Evolutionary conservation across 2,329 filamentous ascomycete genomes (phyloP).

Genomic region (Monilinia laxa): DNA sequence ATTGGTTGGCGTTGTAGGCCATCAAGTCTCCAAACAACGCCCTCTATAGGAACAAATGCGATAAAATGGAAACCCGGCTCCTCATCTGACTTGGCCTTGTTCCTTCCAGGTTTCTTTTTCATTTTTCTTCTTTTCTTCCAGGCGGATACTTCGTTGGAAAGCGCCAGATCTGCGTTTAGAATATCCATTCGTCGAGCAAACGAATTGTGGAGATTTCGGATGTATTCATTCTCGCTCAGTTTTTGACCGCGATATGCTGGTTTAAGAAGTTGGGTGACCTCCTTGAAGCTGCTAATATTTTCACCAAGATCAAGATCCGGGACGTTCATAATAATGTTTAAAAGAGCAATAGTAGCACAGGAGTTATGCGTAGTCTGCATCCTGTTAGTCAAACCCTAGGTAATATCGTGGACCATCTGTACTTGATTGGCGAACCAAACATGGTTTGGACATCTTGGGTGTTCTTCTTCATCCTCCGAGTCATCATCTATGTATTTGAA

Average conservation of each 20-base stretch:
- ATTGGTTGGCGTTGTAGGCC: conserved; percentile 73
- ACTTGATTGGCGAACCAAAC: conserved; percentile 97
- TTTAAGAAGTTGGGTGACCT: conserved; percentile 65
- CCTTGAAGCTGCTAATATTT: conserved; percentile 70
- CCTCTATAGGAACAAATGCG: conserved; percentile 77
- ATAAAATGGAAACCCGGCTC: conserved; percentile 83
- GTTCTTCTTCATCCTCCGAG: conserved; percentile 50
- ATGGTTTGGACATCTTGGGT: conserved; percentile 57
- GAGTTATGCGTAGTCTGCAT: conserved; percentile 73
- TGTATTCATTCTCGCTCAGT: conserved; percentile 71
- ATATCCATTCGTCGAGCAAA: conserved; percentile 82
- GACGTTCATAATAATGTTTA: conserved; percentile 92
- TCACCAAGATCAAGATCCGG: conserved; percentile 64
- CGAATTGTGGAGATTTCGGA: conserved; percentile 83
- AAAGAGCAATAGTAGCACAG: conserved; percentile 86
- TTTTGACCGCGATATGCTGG: conserved; percentile 74
- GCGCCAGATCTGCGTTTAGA: conserved; percentile 65
- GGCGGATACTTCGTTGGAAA: conserved; percentile 53
- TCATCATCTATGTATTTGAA: conserved; percentile 65
- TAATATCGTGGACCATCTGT: conserved; percentile 30
- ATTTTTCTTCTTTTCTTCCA: conserved; percentile 43
- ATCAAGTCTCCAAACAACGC: conserved; percentile 83
- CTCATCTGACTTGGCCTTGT: conserved; percentile 47
- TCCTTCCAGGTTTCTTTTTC: conserved; percentile 42
- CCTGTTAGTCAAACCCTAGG: conserved; percentile 5